phyloP scores from a whole-genome alignment of 306 rosid genomes.

The Rosa persica region DNA sequence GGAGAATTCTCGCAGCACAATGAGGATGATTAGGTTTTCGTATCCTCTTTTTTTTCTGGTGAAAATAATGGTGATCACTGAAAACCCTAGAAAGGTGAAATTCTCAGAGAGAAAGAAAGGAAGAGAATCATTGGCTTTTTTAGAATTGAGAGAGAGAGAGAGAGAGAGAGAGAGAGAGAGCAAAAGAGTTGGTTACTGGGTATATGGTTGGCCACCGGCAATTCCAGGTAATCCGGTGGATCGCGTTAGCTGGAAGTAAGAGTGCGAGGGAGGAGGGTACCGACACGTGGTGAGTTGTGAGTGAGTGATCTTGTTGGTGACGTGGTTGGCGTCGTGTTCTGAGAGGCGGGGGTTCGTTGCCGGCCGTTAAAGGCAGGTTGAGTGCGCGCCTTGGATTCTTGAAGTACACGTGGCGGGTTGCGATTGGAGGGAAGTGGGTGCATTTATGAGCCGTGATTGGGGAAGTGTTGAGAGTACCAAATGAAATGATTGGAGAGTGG shows the following conservation, averaged over 20 bases:
- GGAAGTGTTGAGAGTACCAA: too few species aligned
- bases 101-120: not conserved
- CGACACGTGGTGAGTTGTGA: conserved; percentile 36
- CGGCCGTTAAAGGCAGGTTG: not conserved
- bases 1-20: conserved; percentile 15
- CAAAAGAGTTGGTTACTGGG: conserved; percentile 18
- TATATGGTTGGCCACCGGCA: conserved; percentile 44
- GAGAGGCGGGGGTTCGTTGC: not conserved
- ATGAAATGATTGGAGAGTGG: too few species aligned
- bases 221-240: conserved; percentile 40
- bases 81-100: conserved; percentile 26
- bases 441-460: too few species aligned
- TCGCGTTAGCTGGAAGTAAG: conserved; percentile 5
- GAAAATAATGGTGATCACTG: not conserved
- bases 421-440: not conserved
- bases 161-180: not conserved
- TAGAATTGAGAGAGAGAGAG: not conserved
- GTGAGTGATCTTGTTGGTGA: not conserved
- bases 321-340: not conserved
- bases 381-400: not conserved
- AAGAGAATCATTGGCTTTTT: conserved; percentile 18
- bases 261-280: conserved; percentile 6
- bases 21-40: too few species aligned
- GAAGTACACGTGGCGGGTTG: not conserved
- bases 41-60: too few species aligned